Percentiles rank a stretch among this genome's conserved stretches.
phyloP scores from a whole-genome alignment of 306 rosid genomes.

The Castanea sativa region DNA sequence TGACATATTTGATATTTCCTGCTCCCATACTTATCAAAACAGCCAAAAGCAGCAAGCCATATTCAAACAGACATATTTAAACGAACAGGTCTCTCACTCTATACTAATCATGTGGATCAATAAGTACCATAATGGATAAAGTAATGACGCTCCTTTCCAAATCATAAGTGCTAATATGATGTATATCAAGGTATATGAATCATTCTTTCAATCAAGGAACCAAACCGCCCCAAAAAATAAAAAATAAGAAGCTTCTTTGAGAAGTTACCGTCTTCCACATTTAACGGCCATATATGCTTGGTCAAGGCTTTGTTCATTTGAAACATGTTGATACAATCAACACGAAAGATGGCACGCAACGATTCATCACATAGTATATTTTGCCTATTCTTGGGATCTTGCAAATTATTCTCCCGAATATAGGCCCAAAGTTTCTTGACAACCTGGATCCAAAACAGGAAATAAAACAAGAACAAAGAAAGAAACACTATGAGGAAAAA shows the following conservation, averaged over 20 bases:
- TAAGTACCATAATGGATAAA: background rate
- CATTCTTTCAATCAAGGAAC: background rate
- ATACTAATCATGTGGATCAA: background rate
- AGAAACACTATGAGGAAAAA: background rate
- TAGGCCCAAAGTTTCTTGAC: slow-evolving; percentile 42
- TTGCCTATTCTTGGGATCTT: slow-evolving; percentile 35
- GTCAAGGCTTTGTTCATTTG: slow-evolving; percentile 41
- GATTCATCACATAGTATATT: slow-evolving; percentile 33
- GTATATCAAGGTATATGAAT: background rate
- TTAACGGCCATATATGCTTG: slow-evolving; percentile 35
- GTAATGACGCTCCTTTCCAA: background rate
- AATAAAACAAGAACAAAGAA: background rate
- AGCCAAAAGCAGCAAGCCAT: background rate
- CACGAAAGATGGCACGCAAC: slow-evolving; percentile 29
- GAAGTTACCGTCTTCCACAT: no score
- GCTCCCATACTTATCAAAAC: no score
- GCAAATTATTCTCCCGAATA: slow-evolving; percentile 32
- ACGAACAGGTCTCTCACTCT: background rate
- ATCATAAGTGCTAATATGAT: background rate
- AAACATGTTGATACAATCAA: slow-evolving; percentile 36
- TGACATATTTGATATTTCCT: no score
- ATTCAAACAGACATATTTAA: background rate
- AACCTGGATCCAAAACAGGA: slow-evolving; percentile 27
- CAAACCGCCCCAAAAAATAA: background rate
- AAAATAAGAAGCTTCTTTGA: background rate